phyloP scores from a whole-genome alignment of 164 flowering plant species.

The Piper longum region DNA sequence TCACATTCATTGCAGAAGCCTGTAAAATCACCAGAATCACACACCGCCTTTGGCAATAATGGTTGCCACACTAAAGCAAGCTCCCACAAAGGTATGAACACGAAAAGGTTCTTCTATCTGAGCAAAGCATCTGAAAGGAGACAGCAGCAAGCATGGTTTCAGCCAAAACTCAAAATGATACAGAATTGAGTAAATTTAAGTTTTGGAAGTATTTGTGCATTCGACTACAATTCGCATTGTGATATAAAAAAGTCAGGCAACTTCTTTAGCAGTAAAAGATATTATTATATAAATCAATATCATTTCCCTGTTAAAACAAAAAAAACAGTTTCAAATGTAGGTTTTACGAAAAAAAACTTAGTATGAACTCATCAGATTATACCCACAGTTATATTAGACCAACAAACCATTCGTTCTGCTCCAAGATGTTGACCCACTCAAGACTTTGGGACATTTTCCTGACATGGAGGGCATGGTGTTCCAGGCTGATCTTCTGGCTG shows the following conservation, averaged over 20 bases:
- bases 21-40: background rate
- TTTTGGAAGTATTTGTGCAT: background rate
- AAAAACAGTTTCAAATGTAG: no score
- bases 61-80: constrained; percentile 74
- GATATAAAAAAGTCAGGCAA: no score
- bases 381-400: no score
- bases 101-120: constrained; percentile 40
- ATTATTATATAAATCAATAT: no score
- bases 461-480: constrained; percentile 72
- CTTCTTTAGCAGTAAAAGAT: no score
- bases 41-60: constrained; percentile 70
- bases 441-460: constrained; percentile 70
- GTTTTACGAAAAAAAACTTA: no score
- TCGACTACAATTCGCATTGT: no score
- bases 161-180: background rate
- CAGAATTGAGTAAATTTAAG: background rate
- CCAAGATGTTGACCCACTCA: constrained; percentile 79
- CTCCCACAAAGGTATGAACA: constrained; percentile 85
- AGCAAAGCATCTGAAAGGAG: constrained; percentile 67
- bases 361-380: no score
- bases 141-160: background rate
- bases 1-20: constrained; percentile 69
- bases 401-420: constrained; percentile 67
- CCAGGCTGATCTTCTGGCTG: constrained; percentile 52
- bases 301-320: no score